These are phyloP conservation scores for Helotiales sp. DNA, from an alignment of 2,329 filamentous ascomycete genomes.

Conservation along the genomic window DNA sequence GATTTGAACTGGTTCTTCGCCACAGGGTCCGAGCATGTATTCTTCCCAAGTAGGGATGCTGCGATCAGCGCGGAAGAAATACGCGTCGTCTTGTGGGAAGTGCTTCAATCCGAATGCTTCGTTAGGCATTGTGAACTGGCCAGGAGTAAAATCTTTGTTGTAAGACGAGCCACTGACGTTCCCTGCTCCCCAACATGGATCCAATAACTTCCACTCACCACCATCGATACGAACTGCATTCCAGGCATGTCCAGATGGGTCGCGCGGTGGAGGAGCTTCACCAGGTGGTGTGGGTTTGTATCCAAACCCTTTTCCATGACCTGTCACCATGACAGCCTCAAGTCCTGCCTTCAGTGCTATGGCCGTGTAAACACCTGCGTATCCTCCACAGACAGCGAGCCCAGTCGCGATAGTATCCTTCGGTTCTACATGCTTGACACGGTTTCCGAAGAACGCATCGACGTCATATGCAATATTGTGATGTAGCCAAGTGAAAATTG, in stretches of 20 bases:
- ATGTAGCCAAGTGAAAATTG: constrained; percentile 94
- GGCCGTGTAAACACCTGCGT: constrained; percentile 79
- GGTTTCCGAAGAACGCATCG: constrained; percentile 75
- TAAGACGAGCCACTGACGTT: constrained; percentile 64
- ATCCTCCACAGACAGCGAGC: constrained; percentile 89
- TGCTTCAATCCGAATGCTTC: constrained; percentile 82
- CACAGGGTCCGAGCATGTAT: constrained; percentile 70
- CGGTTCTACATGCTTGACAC: constrained; percentile 69
- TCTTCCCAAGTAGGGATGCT: constrained; percentile 76
- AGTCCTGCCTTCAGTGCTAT: constrained; percentile 81
- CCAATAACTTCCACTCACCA: constrained; percentile 85
- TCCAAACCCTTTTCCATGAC: constrained; percentile 87
- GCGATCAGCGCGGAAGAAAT: constrained; percentile 80
- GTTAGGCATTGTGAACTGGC: constrained; percentile 66
- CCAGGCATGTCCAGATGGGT: constrained; percentile 80
- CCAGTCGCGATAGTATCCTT: constrained; percentile 76
- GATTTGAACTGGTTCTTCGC: constrained; percentile 53
- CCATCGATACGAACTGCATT: constrained; percentile 88
- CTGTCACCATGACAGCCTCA: constrained; percentile 73
- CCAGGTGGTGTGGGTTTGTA: constrained; percentile 67
- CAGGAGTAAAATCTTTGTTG: constrained; percentile 69
- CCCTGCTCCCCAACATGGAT: constrained; percentile 93
- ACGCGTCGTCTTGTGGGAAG: constrained; percentile 69
- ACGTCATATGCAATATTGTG: constrained; percentile 90
- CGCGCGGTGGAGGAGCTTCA: constrained; percentile 66